Evolutionary conservation across 768 basidiomycete species (phyloP).

Genomic region (Clitopilus passeckerianus): DNA sequence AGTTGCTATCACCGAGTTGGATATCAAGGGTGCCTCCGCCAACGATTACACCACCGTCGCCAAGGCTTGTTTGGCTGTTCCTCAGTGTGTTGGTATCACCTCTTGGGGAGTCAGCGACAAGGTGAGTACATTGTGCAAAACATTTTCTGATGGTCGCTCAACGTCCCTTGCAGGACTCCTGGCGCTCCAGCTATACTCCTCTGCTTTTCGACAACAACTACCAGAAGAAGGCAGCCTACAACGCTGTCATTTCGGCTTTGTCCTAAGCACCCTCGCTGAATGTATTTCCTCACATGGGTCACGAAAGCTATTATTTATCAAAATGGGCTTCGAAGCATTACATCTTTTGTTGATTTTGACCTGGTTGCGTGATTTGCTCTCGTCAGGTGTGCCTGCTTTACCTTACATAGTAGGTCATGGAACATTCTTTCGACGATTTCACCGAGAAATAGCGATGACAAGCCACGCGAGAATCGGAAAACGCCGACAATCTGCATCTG

Average conservation of each 20-base stretch:
- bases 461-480: too few relatives aligned
- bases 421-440: too few relatives aligned
- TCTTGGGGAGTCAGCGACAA: constrained; percentile 44
- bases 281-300: too few relatives aligned
- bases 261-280: background rate
- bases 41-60: constrained; percentile 40
- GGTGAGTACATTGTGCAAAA: constrained; percentile 16
- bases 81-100: constrained; percentile 42
- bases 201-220: constrained; percentile 43
- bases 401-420: too few relatives aligned
- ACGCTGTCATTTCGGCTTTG: constrained; percentile 20
- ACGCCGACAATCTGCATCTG: too few relatives aligned
- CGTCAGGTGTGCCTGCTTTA: too few relatives aligned
- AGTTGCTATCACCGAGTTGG: constrained; percentile 44
- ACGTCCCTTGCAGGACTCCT: constrained; percentile 32
- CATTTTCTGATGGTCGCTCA: background rate
- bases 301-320: too few relatives aligned
- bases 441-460: too few relatives aligned
- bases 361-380: too few relatives aligned
- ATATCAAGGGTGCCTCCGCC: constrained; percentile 30
- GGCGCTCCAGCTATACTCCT: constrained; percentile 36
- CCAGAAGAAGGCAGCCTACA: constrained; percentile 38
- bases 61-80: constrained; percentile 37
- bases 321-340: too few relatives aligned
- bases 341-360: too few relatives aligned